A percentile compares a stretch with the other conserved stretches of the same genome.
Conservation (phyloP, 371 early-diverging fungal genomes). For the Rhizopus sp. region DNA sequence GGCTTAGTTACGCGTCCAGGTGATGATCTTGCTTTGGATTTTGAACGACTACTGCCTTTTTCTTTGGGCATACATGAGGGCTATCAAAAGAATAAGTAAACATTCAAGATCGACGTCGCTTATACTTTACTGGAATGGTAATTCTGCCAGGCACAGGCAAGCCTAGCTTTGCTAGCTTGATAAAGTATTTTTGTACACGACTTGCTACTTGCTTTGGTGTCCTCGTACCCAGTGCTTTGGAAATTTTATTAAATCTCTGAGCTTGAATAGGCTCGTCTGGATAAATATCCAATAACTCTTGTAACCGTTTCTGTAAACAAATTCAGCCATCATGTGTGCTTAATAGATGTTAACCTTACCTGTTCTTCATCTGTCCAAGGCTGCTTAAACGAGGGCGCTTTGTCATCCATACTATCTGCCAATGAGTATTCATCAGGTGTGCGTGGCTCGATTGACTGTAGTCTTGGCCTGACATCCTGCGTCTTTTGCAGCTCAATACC, state of each 20-base stretch:
- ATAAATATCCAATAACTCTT: constrained; percentile 54
- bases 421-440: constrained; percentile 22
- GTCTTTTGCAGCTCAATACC: constrained; percentile 14
- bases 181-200: constrained; percentile 70
- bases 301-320: constrained; percentile 42
- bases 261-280: constrained; percentile 69
- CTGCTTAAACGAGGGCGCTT: constrained; percentile 53
- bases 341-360: constrained; percentile 19
- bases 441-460: constrained; percentile 30
- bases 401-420: constrained; percentile 13
- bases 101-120: neutral
- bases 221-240: constrained; percentile 61
- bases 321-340: neutral
- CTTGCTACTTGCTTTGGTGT: constrained; percentile 67
- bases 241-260: constrained; percentile 64
- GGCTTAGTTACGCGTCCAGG: constrained; percentile 20
- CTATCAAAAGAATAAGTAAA: constrained; percentile 16
- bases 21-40: constrained; percentile 11
- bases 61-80: constrained; percentile 38
- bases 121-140: constrained; percentile 44
- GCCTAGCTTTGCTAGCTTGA: constrained; percentile 65
- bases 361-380: constrained; percentile 73
- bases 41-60: constrained; percentile 11
- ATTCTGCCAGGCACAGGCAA: constrained; percentile 66
- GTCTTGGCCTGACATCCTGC: constrained; percentile 1